Conservation (phyloP, 495 filamentous ascomycete genomes). For the Xylaria acuta region DNA sequence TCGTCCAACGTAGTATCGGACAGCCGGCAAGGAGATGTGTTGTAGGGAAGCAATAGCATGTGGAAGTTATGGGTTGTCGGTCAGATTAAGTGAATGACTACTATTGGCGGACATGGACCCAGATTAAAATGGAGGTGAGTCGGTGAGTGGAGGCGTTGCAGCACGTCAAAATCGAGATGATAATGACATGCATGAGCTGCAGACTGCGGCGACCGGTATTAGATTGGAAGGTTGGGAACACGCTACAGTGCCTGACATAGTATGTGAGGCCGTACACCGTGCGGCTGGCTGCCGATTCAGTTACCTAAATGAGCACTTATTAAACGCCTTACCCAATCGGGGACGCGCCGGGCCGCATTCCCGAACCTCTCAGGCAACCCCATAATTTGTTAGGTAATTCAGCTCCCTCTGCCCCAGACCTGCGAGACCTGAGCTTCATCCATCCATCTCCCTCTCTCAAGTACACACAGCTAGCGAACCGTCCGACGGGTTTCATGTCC, state of each 20-base stretch:
- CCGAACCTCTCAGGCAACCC: conserved; percentile 4
- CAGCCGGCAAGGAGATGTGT: not conserved
- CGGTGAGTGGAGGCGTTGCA: not conserved
- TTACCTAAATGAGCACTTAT: conserved; percentile 22
- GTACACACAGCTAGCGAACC: not conserved
- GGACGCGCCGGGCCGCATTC: conserved; percentile 23
- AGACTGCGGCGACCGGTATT: not conserved
- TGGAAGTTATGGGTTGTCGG: not conserved
- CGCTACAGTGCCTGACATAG: not conserved
- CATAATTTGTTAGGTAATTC: conserved; percentile 11
- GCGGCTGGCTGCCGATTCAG: not conserved
- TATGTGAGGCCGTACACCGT: not conserved
- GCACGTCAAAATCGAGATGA: conserved; percentile 2
- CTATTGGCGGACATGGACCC: not conserved
- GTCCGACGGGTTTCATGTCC: conserved; percentile 11
- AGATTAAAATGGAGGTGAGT: not conserved
- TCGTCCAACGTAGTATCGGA: not conserved
- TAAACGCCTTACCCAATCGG: conserved; percentile 15
- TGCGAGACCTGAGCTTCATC: not conserved
- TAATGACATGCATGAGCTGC: conserved; percentile 12
- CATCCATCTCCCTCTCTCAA: not conserved
- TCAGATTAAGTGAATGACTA: not conserved
- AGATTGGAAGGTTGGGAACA: not conserved
- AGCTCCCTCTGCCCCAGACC: not conserved
- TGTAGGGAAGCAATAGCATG: not conserved